A percentile compares a stretch with the other conserved stretches of the same genome.
Evolutionary conservation across 371 early-diverging fungal genomes (phyloP).

Genomic region (Mortierella sp.): DNA sequence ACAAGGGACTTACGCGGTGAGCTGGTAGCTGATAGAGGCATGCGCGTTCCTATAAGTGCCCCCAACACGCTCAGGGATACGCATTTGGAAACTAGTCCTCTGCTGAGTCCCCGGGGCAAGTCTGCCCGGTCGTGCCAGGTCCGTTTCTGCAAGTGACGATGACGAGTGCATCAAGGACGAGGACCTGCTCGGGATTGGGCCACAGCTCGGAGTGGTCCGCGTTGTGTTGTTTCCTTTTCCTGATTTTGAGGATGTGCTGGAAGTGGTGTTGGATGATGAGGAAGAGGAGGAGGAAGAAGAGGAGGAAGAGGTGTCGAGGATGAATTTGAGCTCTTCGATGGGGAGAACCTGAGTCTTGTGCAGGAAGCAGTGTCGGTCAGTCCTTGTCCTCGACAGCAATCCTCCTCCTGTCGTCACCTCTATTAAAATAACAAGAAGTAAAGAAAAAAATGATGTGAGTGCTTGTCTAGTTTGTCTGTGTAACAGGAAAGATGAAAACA

Average conservation of each 20-base stretch:
- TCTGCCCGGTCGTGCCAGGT: conserved; percentile 24
- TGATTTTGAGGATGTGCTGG: not conserved
- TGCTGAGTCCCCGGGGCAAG: conserved; percentile 37
- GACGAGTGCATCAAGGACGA: not conserved
- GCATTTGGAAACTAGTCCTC: conserved; percentile 45
- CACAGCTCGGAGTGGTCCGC: not conserved
- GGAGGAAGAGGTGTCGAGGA: conserved; percentile 5
- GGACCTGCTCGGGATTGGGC: not conserved
- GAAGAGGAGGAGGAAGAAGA: not conserved
- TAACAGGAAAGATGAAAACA: not conserved
- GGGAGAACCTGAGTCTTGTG: conserved; percentile 37
- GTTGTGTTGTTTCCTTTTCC: not conserved
- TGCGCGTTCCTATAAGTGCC: conserved; percentile 39
- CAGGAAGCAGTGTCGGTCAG: conserved; percentile 45
- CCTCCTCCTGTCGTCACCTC: conserved; percentile 42
- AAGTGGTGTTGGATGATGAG: not conserved
- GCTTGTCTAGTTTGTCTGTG: no score
- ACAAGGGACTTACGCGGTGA: conserved; percentile 40
- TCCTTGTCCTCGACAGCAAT: conserved; percentile 33
- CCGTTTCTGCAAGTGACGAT: not conserved
- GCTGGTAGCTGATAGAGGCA: conserved; percentile 41
- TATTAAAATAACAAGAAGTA: not conserved
- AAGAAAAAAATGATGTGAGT: not conserved
- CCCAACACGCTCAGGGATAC: conserved; percentile 42
- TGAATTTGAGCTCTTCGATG: conserved; percentile 34